Evolutionary conservation across 768 basidiomycete genomes (phyloP), one percentile per base, ranked within the genome.

Genomic region (Kwoniella bestiolae): DNA sequence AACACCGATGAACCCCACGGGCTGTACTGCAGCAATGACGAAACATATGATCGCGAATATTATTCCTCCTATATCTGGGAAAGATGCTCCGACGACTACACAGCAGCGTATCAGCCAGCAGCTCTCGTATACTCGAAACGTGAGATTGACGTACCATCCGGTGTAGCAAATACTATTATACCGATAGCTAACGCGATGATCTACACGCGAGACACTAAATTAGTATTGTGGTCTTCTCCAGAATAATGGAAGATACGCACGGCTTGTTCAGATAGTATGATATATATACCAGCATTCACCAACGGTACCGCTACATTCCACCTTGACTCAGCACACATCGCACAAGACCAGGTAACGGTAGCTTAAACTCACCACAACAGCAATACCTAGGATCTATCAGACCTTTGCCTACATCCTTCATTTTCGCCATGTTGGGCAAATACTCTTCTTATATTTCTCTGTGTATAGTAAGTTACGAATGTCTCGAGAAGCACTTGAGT

Each of bases 241-340:
- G 35, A 16, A 35, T 35, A 23, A 23, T 2, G 14, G n/a, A n/a
- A n/a, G n/a, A 53, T 14, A 68, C 79, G 58, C 26, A 86, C 83
- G 46, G 91, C 84, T 81, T 96, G 94, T 79, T 95, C 91, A 0
- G 83, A 79, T 53, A 98, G 80, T 29, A 90, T 86, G 21, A 86
- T 80, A 73, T 96, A 97, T 58, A 97, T 91, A 32, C 96, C 96
- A 66, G 87, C 85, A 83, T 99, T 95, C 68, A 93, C 84, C 53
- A 93, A 82, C 8, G 94, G 94, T 65, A 97, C 89, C 47, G 94
- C 94, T 82, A 47, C 9, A 25, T 34, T 23, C 7, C 58, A 60
- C 51, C 67, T 5, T 38, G 47, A 46, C 1, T 41, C 38, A 41
- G 52, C 46, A 60, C 56, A 38, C 35, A 46, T 29, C 41, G n/a